Percentiles rank a stretch among this genome's conserved stretches.
Conservation (phyloP, 768 basidiomycete genomes). For the Psilocybe azurescens region DNA sequence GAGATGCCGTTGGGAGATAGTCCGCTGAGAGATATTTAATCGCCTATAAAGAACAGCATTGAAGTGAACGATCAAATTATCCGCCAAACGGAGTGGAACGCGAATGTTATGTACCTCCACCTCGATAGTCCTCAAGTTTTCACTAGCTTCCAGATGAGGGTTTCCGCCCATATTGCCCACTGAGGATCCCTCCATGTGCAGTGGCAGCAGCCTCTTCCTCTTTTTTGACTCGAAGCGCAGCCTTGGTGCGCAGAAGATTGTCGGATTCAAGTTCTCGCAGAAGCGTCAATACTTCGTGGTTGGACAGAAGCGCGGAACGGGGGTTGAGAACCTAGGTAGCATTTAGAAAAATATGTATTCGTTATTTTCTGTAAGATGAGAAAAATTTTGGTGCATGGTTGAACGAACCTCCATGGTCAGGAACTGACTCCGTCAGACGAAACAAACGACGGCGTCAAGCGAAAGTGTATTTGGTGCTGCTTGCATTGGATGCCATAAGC, state of each 20-base stretch:
- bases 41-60: conserved; percentile 52
- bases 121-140: conserved; percentile 86
- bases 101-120: conserved; percentile 63
- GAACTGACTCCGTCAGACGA: not conserved
- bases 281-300: conserved; percentile 83
- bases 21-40: conserved; percentile 83
- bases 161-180: conserved; percentile 16
- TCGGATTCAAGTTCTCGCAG: conserved; percentile 79
- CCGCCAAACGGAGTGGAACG: too few species aligned
- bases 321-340: conserved; percentile 63
- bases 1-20: conserved; percentile 69
- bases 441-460: not conserved
- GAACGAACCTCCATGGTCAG: conserved; percentile 25
- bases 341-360: not conserved
- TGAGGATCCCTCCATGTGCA: conserved; percentile 5
- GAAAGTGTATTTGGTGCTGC: conserved; percentile 1
- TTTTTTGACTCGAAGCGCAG: conserved; percentile 76
- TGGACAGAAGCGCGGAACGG: conserved; percentile 83
- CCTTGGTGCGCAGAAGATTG: conserved; percentile 70
- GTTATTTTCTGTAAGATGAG: not conserved
- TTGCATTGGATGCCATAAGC: not conserved
- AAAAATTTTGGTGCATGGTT: not conserved
- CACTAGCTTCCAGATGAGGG: conserved; percentile 57
- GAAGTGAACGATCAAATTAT: not conserved
- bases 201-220: conserved; percentile 63